Evolutionary conservation across 345 rosid genomes (phyloP), one percentile per base, ranked within the genome.

Genomic region (Corymbia maculata): DNA sequence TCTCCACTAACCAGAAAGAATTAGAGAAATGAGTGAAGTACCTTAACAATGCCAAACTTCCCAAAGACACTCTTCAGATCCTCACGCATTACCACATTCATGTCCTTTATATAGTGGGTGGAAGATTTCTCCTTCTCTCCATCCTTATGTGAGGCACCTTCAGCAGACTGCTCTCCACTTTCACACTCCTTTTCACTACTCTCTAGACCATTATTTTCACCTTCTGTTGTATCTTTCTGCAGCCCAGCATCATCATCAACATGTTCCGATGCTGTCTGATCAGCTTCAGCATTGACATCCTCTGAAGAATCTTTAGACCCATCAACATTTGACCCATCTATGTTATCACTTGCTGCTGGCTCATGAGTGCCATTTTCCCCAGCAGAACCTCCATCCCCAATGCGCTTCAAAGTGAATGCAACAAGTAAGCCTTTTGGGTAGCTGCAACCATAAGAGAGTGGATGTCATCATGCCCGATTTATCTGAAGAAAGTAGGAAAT

Each of bases 341-440:
- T 55, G 47, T 85, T 52, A 44, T 44, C 92, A 80, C 85, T 92
- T 51, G 87, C 87, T 8, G 87, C 88, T 86, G 90, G 66, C 91
- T 92, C 92, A 85, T 91, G 91, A 52, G 90, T 51, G 79, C 47
- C 91, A 66, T 93, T 93, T 64, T 89, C 84, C 68, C 92, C 94
- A 4, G 79, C 64, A 44, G 95, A 88, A 86, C 14, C 92, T 75
- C 90, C 96, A 90, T 94, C 88, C 68, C 88, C 89, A 49, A 85
- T 87, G 57, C 88, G 92, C 93, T 96, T 97, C 84, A 98, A 91
- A 32, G 94, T 88, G 92, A 98, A 98, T 55, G 98, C 95, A 88
- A 97, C 95, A 86, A 98, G 93, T 90, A 98, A 93, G 85, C 98
- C 99, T 94, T 94, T 96, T 49, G 98, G 97, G 88, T 97, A 95